A percentile compares a stretch with the other conserved stretches of the same genome.
Conservation (phyloP, 495 filamentous ascomycete species). For the Pseudevernia furfuracea region DNA sequence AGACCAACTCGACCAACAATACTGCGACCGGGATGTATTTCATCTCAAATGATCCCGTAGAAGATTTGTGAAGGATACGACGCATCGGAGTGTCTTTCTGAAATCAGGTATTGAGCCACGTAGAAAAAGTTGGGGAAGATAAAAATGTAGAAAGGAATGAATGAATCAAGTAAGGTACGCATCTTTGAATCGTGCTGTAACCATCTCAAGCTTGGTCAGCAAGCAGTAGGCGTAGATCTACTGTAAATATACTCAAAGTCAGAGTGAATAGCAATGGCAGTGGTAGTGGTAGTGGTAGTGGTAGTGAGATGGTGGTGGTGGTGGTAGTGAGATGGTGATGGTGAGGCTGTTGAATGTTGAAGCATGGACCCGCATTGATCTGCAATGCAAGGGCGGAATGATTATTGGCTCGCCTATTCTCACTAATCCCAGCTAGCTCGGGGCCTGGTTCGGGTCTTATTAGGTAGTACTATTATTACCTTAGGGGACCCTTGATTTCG, state of each 20-base stretch:
- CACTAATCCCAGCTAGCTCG: slow-evolving; percentile 8
- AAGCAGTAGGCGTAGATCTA: no score
- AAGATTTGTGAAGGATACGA: slow-evolving; percentile 16
- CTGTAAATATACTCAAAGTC: no score
- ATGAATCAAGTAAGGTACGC: not conserved
- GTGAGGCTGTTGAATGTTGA: no score
- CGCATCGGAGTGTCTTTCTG: not conserved
- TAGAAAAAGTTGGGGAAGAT: not conserved
- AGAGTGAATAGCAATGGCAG: no score
- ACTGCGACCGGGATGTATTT: slow-evolving; percentile 34
- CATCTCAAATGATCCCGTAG: slow-evolving; percentile 20
- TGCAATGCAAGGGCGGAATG: not conserved
- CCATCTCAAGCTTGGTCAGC: not conserved
- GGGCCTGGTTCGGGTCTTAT: not conserved
- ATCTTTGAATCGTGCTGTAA: not conserved
- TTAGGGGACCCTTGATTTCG: not conserved
- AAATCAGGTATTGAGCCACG: not conserved
- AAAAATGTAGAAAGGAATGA: not conserved
- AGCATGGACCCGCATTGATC: slow-evolving; percentile 1
- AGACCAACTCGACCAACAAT: slow-evolving; percentile 44
- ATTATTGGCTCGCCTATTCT: slow-evolving; percentile 13
- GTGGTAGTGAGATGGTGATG: no score
- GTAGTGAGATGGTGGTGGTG: no score
- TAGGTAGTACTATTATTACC: no score
- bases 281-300: no score